Evolutionary conservation across 257 asterid genomes (phyloP).

Genomic region (Coffea eugenioides): DNA sequence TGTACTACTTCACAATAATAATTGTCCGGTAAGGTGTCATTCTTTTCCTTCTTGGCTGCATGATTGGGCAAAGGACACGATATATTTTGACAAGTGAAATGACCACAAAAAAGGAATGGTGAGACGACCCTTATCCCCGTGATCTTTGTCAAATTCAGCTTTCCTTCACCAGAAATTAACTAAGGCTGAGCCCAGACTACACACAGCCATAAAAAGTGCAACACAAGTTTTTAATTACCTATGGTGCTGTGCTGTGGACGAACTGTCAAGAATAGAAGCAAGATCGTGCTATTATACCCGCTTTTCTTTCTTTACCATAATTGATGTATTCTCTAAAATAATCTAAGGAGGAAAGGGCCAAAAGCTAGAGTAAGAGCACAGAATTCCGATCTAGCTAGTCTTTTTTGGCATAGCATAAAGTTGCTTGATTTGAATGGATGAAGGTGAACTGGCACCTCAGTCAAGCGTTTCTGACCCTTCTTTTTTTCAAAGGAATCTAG

Average conservation of each 20-base stretch:
- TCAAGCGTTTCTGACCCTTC: conserved; percentile 3
- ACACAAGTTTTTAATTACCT: not conserved
- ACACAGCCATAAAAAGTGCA: not conserved
- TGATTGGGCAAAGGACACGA: not conserved
- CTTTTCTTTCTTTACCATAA: not conserved
- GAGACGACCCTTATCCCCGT: not conserved
- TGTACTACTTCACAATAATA: not conserved
- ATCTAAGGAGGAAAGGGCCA: not conserved
- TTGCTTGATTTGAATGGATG: not conserved
- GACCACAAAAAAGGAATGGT: not conserved
- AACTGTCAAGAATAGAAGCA: not conserved
- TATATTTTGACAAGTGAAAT: not conserved
- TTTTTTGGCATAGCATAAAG: conserved; percentile 5
- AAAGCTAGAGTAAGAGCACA: not conserved
- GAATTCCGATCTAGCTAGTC: not conserved
- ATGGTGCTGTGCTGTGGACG: not conserved
- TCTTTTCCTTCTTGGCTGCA: not conserved
- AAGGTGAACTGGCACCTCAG: not conserved
- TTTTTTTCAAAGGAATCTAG: not conserved
- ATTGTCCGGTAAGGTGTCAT: not conserved
- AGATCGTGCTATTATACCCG: not conserved
- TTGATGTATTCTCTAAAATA: not conserved
- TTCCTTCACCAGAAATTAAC: no score
- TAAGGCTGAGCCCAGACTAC: no score
- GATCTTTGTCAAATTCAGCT: no score